Conservation (phyloP, 306 rosid genomes). For the Leucaena leucocephala region DNA sequence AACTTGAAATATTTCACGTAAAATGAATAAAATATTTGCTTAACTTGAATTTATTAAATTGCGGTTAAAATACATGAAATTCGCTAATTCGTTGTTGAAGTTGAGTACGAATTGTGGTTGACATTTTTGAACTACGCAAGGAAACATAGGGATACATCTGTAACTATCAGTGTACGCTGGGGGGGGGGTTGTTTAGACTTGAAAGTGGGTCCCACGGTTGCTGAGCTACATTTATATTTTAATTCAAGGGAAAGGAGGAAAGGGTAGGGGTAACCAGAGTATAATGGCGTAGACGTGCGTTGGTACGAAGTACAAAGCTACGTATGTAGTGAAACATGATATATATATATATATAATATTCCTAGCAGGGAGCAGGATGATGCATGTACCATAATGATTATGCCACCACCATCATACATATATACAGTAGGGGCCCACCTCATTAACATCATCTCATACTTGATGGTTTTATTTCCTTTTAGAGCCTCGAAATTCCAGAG, state of each 20-base stretch:
- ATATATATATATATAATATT: neutral
- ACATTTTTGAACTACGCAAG: too few relatives aligned
- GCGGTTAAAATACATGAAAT: too few relatives aligned
- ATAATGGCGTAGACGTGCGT: neutral
- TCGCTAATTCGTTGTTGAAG: too few relatives aligned
- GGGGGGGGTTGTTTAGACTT: neutral
- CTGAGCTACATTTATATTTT: neutral
- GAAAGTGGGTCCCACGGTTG: neutral
- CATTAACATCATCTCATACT: neutral
- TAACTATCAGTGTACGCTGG: neutral
- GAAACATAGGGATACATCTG: neutral
- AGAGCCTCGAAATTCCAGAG: conserved; percentile 47
- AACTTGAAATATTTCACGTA: too few relatives aligned
- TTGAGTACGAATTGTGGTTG: too few relatives aligned
- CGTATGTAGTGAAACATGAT: neutral
- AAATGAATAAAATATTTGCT: too few relatives aligned
- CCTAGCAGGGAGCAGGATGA: neutral
- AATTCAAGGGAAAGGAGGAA: neutral
- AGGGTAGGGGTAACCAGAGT: neutral
- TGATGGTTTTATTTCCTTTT: conserved; percentile 32
- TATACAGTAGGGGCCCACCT: neutral
- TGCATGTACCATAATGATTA: neutral
- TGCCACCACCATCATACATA: neutral
- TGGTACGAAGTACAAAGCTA: neutral
- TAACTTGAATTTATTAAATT: too few relatives aligned